These are phyloP conservation scores for Coprinopsis sp. DNA, from an alignment of 768 basidiomycete species.

Conservation along the genomic window DNA sequence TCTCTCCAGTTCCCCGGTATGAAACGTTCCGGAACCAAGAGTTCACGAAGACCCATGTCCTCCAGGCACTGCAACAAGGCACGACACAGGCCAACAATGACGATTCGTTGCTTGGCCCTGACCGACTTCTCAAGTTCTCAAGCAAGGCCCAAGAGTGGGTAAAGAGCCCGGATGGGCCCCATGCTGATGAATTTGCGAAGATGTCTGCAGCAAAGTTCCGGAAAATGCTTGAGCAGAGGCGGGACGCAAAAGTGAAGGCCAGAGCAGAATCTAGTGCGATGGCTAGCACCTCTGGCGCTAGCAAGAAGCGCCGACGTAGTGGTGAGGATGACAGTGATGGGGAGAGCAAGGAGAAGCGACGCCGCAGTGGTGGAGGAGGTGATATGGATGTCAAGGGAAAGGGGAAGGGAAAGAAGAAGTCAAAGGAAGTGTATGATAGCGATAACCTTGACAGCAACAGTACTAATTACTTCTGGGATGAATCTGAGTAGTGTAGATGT, in stretches of 20 bases:
- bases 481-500: too few relatives aligned
- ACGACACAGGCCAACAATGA: background rate
- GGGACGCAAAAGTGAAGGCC: background rate
- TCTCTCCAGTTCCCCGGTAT: background rate
- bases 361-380: background rate
- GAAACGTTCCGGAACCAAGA: background rate
- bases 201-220: background rate
- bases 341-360: background rate
- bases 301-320: too few relatives aligned
- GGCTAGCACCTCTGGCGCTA: too few relatives aligned
- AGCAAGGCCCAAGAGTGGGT: background rate
- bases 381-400: background rate
- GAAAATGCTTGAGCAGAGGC: background rate
- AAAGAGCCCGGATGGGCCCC: background rate
- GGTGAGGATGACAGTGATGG: background rate
- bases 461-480: background rate
- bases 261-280: background rate
- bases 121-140: background rate
- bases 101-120: background rate
- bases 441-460: background rate
- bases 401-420: background rate
- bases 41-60: constrained; percentile 1
- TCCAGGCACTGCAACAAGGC: background rate
- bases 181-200: background rate
- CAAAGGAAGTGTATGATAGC: background rate